Percentiles rank a stretch among this genome's conserved stretches.
phyloP scores from a whole-genome alignment of 2,329 filamentous ascomycete species.

The Fusarium chuoi region DNA sequence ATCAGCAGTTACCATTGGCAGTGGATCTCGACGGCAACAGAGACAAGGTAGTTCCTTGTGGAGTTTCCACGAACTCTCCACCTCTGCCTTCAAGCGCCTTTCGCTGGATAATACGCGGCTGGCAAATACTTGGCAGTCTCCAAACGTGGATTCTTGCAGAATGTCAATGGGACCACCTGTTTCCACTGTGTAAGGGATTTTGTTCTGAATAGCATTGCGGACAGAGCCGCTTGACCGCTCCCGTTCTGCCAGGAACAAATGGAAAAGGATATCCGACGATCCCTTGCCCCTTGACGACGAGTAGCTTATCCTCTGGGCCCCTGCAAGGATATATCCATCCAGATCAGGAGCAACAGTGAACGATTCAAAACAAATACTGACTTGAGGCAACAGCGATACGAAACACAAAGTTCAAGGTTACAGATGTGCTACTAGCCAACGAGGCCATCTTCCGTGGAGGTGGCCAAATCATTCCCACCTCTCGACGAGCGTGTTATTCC shows the following conservation, averaged over 20 bases:
- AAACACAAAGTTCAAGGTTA: slow-evolving; percentile 97
- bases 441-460: slow-evolving; percentile 96
- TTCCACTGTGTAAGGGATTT: slow-evolving; percentile 25
- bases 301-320: slow-evolving; percentile 24
- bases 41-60: slow-evolving; percentile 32
- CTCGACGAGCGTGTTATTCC: slow-evolving; percentile 91
- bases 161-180: slow-evolving; percentile 35
- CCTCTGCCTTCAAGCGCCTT: slow-evolving; percentile 32
- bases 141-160: slow-evolving; percentile 20
- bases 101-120: slow-evolving; percentile 23
- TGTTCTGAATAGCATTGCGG: slow-evolving; percentile 8
- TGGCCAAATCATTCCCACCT: slow-evolving; percentile 96
- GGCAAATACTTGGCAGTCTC: slow-evolving; percentile 26
- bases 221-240: slow-evolving; percentile 35
- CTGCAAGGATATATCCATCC: slow-evolving; percentile 16
- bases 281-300: slow-evolving; percentile 28
- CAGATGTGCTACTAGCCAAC: slow-evolving; percentile 84
- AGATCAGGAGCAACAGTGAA: slow-evolving; percentile 1
- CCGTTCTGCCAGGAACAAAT: slow-evolving; percentile 20
- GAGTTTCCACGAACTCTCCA: slow-evolving; percentile 29
- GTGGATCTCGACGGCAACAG: slow-evolving; percentile 34
- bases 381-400: slow-evolving; percentile 76
- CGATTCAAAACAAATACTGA: slow-evolving; percentile 29
- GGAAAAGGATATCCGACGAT: slow-evolving; percentile 30
- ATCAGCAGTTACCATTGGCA: slow-evolving; percentile 17